Base-by-base conservation (phyloP, 352 stramenopile genomes). In the Pythium guiyangense region DNA sequence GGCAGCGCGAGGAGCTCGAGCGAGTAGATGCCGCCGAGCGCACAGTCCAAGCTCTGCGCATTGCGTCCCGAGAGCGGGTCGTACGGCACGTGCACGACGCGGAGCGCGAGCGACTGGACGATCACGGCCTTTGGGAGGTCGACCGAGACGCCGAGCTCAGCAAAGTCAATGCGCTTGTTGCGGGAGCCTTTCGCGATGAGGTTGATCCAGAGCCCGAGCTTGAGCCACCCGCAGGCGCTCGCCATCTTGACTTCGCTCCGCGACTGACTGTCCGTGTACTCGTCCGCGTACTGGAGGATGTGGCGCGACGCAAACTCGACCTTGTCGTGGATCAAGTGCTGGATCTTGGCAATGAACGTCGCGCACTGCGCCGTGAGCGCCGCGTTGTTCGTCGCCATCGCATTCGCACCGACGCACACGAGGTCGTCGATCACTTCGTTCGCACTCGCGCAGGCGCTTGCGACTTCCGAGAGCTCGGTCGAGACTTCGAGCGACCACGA, bases 111-210 rank as follows among this genome's bases (percentile, higher is more conserved):
- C n/a, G 80, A 87, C 64, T 93, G 83, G 39, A 88, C 64, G 48
- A 91, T 78, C 11, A 91, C 68, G 49, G 83, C 77, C 62, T 93
- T 93, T 0, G 83, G 80, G n/a, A 91, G 62, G 52, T 93, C 83
- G 14, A 93, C 74, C 18, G 67, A 70, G 6, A 86, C 55, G 9
- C 80, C 79, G 18, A 90, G 66, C 39, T 89, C 79, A 0, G 59
- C 39, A 42, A 93, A 93, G 56, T 93, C 80, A 29, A 93, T 82
- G 26, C 74, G 73, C 47, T 90, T 90, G 66, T 84, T 89, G 4
- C 83, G 80, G 9, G 73, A 87, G 0, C 78, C 79, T 64, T 89
- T 90, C 10, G 79, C 77, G 31, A 87, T 64, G 15, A 93, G 58
- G 35, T 93, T 90, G 12, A 90, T 63, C 83, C 83, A 93, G 27